phyloP scores from a whole-genome alignment of 2,329 filamentous ascomycete species.

The Didymella pomorum region DNA sequence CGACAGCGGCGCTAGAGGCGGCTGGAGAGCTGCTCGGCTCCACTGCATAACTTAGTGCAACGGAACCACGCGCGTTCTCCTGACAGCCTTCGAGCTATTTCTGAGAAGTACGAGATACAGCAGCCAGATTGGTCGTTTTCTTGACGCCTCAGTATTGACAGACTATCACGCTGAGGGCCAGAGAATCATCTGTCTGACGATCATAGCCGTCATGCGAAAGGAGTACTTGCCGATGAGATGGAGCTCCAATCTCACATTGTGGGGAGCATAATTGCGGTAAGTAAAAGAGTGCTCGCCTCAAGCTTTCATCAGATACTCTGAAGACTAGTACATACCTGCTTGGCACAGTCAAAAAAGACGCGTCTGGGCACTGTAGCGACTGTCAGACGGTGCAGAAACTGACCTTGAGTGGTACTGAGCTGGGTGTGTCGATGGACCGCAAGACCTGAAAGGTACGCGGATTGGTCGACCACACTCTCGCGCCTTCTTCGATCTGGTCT shows the following conservation, averaged over 20 bases:
- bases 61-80: background rate
- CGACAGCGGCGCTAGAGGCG: background rate
- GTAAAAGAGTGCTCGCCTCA: too few species aligned
- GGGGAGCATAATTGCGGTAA: background rate
- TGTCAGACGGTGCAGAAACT: background rate
- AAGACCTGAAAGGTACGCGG: background rate
- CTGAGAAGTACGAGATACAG: background rate
- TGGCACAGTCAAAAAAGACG: background rate
- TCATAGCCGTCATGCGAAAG: background rate
- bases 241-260: background rate
- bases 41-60: background rate
- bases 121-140: background rate
- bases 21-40: background rate
- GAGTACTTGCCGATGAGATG: background rate
- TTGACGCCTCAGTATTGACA: background rate
- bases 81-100: background rate
- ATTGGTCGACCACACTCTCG: background rate
- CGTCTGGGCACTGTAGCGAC: background rate
- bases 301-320: too few species aligned
- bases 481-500: too few species aligned
- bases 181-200: background rate
- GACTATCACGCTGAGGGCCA: background rate
- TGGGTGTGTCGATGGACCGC: background rate
- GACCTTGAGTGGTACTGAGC: background rate
- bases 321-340: background rate